Evolutionary conservation across 805 yeast species (phyloP).

Genomic region (Debaryomyces castellii): DNA sequence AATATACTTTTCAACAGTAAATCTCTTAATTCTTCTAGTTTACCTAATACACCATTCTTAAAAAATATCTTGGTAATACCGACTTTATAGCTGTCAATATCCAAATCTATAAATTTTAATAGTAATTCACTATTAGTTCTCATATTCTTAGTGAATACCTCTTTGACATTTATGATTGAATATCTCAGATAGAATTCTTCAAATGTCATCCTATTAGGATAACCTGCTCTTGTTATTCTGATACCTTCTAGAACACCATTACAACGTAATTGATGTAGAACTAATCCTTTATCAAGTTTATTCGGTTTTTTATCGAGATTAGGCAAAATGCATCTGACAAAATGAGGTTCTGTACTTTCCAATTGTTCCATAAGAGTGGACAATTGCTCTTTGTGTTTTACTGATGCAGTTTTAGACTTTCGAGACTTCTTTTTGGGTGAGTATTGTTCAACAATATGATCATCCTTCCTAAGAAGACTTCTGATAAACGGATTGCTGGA

Average conservation of each 20-base stretch:
- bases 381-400: slow-evolving; percentile 85
- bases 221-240: slow-evolving; percentile 94
- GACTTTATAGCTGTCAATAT: slow-evolving; percentile 56
- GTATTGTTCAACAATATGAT: slow-evolving; percentile 10
- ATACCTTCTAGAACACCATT: slow-evolving; percentile 99
- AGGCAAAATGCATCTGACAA: slow-evolving; percentile 94
- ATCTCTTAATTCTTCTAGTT: slow-evolving; percentile 77
- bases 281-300: slow-evolving; percentile 69
- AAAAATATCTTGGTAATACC: slow-evolving; percentile 75
- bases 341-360: slow-evolving; percentile 86
- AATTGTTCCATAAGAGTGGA: slow-evolving; percentile 68
- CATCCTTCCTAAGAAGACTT: slow-evolving; percentile 48
- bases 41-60: slow-evolving; percentile 75
- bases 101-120: slow-evolving; percentile 61
- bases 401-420: slow-evolving; percentile 66
- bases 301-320: slow-evolving; percentile 72
- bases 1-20: slow-evolving; percentile 54
- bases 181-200: slow-evolving; percentile 78
- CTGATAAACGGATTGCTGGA: slow-evolving; percentile 61
- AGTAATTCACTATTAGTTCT: slow-evolving; percentile 72
- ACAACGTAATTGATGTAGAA: slow-evolving; percentile 86
- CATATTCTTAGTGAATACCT: slow-evolving; percentile 44
- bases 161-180: slow-evolving; percentile 58
- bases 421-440: slow-evolving; percentile 34
- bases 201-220: slow-evolving; percentile 87